These are phyloP conservation scores for Cystofilobasidium ferigula DNA, from an alignment of 768 basidiomycete species.

Conservation along the genomic window DNA sequence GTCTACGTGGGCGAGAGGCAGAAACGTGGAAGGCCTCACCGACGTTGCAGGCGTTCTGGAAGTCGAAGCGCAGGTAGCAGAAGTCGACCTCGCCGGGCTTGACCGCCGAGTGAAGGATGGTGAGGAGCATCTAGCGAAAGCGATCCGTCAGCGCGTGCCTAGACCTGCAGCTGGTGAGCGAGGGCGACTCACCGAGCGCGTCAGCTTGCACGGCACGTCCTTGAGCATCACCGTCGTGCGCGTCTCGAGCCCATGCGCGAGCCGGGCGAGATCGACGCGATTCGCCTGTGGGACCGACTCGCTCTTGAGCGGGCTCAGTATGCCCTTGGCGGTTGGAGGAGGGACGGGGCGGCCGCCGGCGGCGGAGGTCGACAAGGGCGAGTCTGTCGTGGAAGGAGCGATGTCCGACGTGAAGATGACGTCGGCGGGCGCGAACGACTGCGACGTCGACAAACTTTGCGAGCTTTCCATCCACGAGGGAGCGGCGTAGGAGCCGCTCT, in stretches of 20 bases:
- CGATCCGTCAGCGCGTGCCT: neutral
- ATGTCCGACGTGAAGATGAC: too few relatives aligned
- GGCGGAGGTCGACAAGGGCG: too few relatives aligned
- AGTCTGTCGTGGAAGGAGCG: too few relatives aligned
- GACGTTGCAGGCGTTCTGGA: constrained; percentile 5
- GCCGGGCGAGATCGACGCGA: neutral
- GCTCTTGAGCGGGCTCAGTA: neutral
- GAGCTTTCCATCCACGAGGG: too few relatives aligned
- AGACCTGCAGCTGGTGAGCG: neutral
- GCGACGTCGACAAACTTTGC: too few relatives aligned
- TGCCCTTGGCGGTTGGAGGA: too few relatives aligned
- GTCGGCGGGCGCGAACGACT: too few relatives aligned
- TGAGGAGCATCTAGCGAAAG: constrained; percentile 1
- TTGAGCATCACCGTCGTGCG: constrained; percentile 20
- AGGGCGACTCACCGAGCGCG: neutral
- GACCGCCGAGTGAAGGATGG: constrained; percentile 8
- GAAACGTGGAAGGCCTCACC: neutral
- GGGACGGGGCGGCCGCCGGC: too few relatives aligned
- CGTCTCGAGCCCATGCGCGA: neutral
- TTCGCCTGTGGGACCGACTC: constrained; percentile 10
- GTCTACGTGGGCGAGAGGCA: neutral
- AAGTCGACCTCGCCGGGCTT: constrained; percentile 6
- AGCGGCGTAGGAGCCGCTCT: too few relatives aligned
- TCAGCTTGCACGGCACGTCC: constrained; percentile 10
- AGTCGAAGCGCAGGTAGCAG: neutral